A percentile compares a stretch with the other conserved stretches of the same genome.
These are phyloP conservation scores for Pterula multifida DNA, from an alignment of 1,284 basidiomycete genomes.

Conservation along the genomic window DNA sequence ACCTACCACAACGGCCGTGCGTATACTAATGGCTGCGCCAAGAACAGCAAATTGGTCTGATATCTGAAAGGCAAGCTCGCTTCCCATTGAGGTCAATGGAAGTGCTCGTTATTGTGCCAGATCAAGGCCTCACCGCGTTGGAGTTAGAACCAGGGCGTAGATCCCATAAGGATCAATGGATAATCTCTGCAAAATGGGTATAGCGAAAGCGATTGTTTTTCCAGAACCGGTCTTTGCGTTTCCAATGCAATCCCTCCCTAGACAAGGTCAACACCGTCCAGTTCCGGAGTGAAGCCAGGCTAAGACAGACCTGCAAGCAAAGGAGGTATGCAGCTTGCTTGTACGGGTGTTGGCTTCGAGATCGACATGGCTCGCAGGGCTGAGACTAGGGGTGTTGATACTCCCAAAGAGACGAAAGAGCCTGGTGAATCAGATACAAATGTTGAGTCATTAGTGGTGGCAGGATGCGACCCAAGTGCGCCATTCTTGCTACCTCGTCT, in stretches of 20 bases:
- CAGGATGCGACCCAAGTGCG: too few relatives aligned
- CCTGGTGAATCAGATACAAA: not conserved
- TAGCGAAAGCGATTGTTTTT: constrained; percentile 94
- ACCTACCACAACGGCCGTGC: constrained; percentile 86
- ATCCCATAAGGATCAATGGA: constrained; percentile 87
- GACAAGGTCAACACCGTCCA: constrained; percentile 3
- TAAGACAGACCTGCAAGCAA: constrained; percentile 62
- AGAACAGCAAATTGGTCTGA: constrained; percentile 93
- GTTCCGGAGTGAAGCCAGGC: constrained; percentile 1
- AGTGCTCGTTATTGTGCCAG: constrained; percentile 1
- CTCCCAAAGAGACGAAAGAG: constrained; percentile 60
- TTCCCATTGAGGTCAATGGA: constrained; percentile 21
- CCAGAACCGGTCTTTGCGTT: constrained; percentile 97
- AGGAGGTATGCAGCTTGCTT: constrained; percentile 82
- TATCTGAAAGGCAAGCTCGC: constrained; percentile 95
- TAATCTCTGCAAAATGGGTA: constrained; percentile 89
- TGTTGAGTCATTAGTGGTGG: too few relatives aligned
- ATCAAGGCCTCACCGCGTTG: constrained; percentile 59
- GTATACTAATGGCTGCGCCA: constrained; percentile 70
- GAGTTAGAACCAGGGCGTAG: constrained; percentile 87
- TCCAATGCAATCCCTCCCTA: constrained; percentile 89
- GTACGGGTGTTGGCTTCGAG: constrained; percentile 78
- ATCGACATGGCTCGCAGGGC: constrained; percentile 82
- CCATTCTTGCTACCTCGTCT: too few relatives aligned
- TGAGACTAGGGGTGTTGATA: constrained; percentile 58